Evolutionary conservation across 1,139 yeast species (phyloP).

Genomic region (Ogataea hybrid): DNA sequence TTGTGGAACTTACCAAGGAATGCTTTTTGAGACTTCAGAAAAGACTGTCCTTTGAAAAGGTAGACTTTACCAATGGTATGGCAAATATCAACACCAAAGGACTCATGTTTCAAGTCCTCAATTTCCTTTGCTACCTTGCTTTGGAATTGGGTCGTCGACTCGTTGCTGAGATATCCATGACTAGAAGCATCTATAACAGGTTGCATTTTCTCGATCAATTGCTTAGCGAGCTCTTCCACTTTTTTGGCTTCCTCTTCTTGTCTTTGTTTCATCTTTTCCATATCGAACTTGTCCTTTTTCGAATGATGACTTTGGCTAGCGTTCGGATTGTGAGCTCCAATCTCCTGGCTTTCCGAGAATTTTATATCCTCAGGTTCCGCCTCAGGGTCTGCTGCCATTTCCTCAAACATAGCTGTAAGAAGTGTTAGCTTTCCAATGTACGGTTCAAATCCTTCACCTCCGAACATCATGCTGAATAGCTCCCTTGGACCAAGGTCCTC

Average conservation of each 20-base stretch:
- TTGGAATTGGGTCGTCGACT: conserved; percentile 37
- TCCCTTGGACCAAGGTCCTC: conserved; percentile 82
- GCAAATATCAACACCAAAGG: conserved; percentile 87
- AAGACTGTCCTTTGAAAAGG: conserved; percentile 59
- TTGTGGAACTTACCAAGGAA: conserved; percentile 73
- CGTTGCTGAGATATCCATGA: conserved; percentile 29
- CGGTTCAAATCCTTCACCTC: conserved; percentile 87
- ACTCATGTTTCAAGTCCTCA: conserved; percentile 86
- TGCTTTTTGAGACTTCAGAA: conserved; percentile 71
- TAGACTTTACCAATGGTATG: conserved; percentile 80
- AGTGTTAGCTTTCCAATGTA: conserved; percentile 77
- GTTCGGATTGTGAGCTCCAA: conserved; percentile 9
- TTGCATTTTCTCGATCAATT: conserved; percentile 45
- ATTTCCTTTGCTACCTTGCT: conserved; percentile 51
- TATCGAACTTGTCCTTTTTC: conserved; percentile 49
- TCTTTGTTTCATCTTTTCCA: conserved; percentile 53
- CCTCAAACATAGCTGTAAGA: conserved; percentile 56
- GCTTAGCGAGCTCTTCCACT: conserved; percentile 49
- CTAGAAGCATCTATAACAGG: conserved; percentile 36
- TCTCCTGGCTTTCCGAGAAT: conserved; percentile 13
- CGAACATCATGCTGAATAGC: conserved; percentile 82
- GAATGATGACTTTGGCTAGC: conserved; percentile 14
- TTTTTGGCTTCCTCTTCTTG: conserved; percentile 53
- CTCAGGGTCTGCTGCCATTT: conserved; percentile 44
- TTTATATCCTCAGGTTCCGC: conserved; percentile 15